Base-by-base conservation (phyloP, 306 rosid species). In the Acacia acuminata region DNA sequence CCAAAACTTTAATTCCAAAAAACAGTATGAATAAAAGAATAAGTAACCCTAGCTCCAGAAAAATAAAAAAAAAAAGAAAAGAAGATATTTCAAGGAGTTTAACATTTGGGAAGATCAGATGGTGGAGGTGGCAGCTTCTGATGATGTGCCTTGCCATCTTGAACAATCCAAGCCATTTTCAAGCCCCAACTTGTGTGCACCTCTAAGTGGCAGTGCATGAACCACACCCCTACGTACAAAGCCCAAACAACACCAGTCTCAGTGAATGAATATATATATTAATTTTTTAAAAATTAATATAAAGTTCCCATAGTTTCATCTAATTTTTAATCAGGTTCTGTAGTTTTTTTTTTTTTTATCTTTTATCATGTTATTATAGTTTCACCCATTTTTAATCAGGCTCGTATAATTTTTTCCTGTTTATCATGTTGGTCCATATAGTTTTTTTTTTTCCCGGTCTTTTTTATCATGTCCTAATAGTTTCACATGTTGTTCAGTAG, bases 101-200 rank as follows among this genome's bases (percentile, higher is more conserved):
- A 90, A 77, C 93, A 90, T 88, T 85, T 85, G 63, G 88, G 90
- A 79, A 90, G 87, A 81, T 86, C 89, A 20, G 88, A 43, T 3
- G 90, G 92, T 36, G 92, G 92, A 73, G 88, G 90, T 71, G 78
- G 92, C 16, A 89, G 77, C 86, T 89, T 87, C 61, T 89, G 90
- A 47, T 82, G 74, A 22, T 48, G 83, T 47, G 36, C 24, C 71
- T 84, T 82, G 14, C 90, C 93, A 20, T 88, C 88, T 70, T 69
- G 51, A 47, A 87, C 89, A 4, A 89, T 77, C 90, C 92, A 86
- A 2, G 92, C 90, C 90, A 89, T 89, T 71, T 89, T 89, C 85
- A 89, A 77, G 2, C 92, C 92, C 90, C 92, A 89, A 66, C 92
- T 86, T 0, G 88, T 86, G 71, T 89, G 92, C 20, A 89, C 90